Evolutionary conservation across 169 alveolate species (phyloP).

Genomic region (Plasmodium inui): DNA sequence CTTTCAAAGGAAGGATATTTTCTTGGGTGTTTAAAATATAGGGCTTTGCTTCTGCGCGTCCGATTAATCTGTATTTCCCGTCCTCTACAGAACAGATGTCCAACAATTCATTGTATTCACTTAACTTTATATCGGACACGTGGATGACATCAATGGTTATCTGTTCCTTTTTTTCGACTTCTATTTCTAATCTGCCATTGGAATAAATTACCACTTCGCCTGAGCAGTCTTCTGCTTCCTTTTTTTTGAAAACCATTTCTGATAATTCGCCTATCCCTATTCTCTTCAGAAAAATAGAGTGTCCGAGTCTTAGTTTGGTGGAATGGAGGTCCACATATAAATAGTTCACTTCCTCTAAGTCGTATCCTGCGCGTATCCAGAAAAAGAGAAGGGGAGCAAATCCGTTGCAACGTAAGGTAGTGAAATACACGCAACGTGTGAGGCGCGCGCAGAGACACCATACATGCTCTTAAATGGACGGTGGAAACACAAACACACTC

Average conservation of each 20-base stretch:
- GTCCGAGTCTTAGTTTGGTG: conserved; percentile 15
- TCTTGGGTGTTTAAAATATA: conserved; percentile 35
- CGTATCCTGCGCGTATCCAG: conserved; percentile 13
- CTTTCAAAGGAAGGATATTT: conserved; percentile 10
- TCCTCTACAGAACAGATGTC: conserved; percentile 33
- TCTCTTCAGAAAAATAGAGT: conserved; percentile 17
- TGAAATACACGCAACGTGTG: not conserved
- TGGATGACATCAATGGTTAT: conserved; percentile 3
- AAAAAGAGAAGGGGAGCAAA: not conserved
- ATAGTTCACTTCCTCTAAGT: conserved; percentile 28
- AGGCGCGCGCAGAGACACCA: not conserved
- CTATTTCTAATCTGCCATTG: not conserved
- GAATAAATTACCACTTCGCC: conserved; percentile 51
- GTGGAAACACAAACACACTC: not conserved
- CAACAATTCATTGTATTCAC: conserved; percentile 19
- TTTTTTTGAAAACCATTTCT: conserved; percentile 36
- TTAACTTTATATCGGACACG: conserved; percentile 23
- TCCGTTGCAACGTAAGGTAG: not conserved
- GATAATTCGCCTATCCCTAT: not conserved
- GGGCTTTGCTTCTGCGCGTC: conserved; percentile 30
- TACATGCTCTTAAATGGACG: not conserved
- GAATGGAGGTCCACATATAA: conserved; percentile 35
- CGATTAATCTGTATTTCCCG: conserved; percentile 34
- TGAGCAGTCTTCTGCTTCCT: conserved; percentile 25
- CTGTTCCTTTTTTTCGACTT: not conserved